Evolutionary conservation across 2,329 filamentous ascomycete species (phyloP).

Genomic region (Zymoseptoria tritici): DNA sequence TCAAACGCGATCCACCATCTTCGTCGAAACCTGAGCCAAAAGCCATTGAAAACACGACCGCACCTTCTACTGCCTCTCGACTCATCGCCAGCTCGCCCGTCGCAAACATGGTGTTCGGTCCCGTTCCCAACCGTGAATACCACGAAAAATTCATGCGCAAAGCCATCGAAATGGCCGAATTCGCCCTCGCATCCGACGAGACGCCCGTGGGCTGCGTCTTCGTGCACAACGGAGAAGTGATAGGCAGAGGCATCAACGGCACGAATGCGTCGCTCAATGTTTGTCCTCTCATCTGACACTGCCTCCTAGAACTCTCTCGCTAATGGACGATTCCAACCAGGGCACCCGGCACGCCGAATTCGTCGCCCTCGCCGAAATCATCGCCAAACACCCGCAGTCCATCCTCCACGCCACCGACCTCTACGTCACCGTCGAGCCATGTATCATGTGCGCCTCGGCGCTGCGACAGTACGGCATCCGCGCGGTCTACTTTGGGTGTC

Average conservation of each 20-base stretch:
- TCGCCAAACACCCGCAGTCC: conserved; percentile 56
- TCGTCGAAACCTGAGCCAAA: background rate
- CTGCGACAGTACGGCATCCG: conserved; percentile 81
- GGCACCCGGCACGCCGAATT: conserved; percentile 95
- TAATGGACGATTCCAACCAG: no score
- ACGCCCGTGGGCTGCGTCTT: conserved; percentile 96
- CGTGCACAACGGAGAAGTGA: conserved; percentile 68
- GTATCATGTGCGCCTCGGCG: conserved; percentile 95
- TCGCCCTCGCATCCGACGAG: conserved; percentile 78
- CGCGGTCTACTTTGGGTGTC: conserved; percentile 88
- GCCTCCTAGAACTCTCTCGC: no score
- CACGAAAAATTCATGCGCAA: conserved; percentile 70
- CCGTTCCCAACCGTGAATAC: conserved; percentile 36
- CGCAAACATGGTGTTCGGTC: conserved; percentile 26
- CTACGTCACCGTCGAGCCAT: conserved; percentile 97
- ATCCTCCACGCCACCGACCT: conserved; percentile 69
- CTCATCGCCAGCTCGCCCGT: background rate
- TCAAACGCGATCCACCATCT: background rate
- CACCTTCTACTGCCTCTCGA: background rate
- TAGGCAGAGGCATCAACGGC: conserved; percentile 91
- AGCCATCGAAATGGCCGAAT: conserved; percentile 80
- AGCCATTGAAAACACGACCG: background rate
- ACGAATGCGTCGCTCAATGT: conserved; percentile 78
- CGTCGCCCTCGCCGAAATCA: conserved; percentile 66
- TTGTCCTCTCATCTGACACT: no score